Conservation (phyloP, 805 yeast genomes). For the Kodamaea fukazawae region DNA sequence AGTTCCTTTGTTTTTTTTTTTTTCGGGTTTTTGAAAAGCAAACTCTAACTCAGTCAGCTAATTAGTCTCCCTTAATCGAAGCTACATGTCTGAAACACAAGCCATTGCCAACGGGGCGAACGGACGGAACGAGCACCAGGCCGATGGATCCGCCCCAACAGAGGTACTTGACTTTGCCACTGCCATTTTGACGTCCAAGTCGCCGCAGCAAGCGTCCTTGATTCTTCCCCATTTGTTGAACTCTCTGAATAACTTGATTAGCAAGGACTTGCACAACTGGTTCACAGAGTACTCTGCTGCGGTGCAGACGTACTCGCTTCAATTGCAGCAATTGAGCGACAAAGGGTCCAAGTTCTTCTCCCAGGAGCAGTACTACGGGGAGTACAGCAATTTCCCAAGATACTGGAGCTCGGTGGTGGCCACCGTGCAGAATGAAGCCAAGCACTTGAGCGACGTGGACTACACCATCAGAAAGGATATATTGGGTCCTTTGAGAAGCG, state of each 20-base stretch:
- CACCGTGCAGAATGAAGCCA: slow-evolving; percentile 48
- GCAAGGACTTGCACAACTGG: slow-evolving; percentile 33
- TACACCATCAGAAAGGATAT: slow-evolving; percentile 51
- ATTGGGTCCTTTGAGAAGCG: slow-evolving; percentile 51
- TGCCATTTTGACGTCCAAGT: slow-evolving; percentile 39
- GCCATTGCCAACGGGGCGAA: too few species aligned
- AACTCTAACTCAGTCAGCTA: too few species aligned
- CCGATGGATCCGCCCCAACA: too few species aligned
- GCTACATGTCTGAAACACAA: too few species aligned
- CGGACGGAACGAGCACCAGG: too few species aligned
- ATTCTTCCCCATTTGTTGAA: slow-evolving; percentile 36
- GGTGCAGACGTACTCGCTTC: slow-evolving; percentile 17
- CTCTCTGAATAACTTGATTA: slow-evolving; percentile 27
- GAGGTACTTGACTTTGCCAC: slow-evolving; percentile 24
- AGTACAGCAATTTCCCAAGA: slow-evolving; percentile 42
- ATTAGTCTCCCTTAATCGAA: too few species aligned
- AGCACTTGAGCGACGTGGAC: slow-evolving; percentile 48
- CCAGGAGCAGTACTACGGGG: slow-evolving; percentile 15
- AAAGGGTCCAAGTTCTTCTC: slow-evolving; percentile 22
- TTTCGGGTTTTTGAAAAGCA: too few species aligned
- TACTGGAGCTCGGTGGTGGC: slow-evolving; percentile 47
- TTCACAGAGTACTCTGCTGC: slow-evolving; percentile 25
- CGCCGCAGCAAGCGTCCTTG: slow-evolving; percentile 41
- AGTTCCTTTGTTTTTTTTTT: too few species aligned
- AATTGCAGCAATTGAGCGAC: slow-evolving; percentile 19